These are phyloP conservation scores for Colletotrichum falcatum DNA, from an alignment of 2,329 filamentous ascomycete species.

Conservation along the genomic window DNA sequence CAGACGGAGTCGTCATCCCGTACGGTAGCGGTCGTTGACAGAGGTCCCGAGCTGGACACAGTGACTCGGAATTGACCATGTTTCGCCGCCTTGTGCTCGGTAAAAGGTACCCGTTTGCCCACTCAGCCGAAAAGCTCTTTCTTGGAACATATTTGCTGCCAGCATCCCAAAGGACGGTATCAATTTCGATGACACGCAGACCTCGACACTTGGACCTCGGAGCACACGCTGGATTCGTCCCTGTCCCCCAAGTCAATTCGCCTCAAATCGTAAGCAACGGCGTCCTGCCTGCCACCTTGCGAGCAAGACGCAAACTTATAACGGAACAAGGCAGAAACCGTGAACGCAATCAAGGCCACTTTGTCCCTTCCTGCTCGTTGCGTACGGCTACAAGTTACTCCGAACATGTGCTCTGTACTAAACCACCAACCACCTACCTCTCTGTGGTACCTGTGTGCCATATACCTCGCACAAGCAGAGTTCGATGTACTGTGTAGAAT, in stretches of 20 bases:
- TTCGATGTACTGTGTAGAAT: neutral
- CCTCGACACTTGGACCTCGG: slow-evolving; percentile 15
- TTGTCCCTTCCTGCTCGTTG: neutral
- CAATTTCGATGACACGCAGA: slow-evolving; percentile 9
- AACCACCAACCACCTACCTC: no score
- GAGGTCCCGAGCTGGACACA: neutral
- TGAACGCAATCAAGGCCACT: slow-evolving; percentile 11
- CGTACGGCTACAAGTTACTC: neutral
- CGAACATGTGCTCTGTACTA: neutral
- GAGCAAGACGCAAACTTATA: slow-evolving; percentile 8
- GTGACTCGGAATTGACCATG: neutral
- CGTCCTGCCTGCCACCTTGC: slow-evolving; percentile 21
- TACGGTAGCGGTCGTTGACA: neutral
- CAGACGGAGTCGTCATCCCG: slow-evolving; percentile 36
- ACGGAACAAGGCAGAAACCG: slow-evolving; percentile 17
- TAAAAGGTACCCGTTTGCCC: neutral
- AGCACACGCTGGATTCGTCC: slow-evolving; percentile 1
- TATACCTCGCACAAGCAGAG: neutral
- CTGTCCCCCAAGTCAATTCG: slow-evolving; percentile 3
- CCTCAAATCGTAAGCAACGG: neutral
- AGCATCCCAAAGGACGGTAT: neutral
- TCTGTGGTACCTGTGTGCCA: no score
- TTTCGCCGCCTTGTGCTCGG: neutral
- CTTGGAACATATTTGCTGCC: neutral
- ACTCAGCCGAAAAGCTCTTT: neutral